These are phyloP conservation scores for Akanthomyces dipterigenus DNA, from an alignment of 2,329 filamentous ascomycete species.

Conservation along the genomic window DNA sequence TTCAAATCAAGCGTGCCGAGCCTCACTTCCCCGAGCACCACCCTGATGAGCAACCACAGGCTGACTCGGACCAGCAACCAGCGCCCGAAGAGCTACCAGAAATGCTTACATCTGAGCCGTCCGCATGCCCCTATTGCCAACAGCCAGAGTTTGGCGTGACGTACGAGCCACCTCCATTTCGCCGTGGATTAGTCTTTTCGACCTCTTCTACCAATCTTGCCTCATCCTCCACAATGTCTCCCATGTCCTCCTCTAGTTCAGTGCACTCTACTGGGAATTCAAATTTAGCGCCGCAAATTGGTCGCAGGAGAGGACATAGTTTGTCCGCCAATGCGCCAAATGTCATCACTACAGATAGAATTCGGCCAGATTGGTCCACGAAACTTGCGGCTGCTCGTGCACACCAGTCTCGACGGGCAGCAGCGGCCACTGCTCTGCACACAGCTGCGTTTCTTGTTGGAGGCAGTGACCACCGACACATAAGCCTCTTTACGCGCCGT, in stretches of 20 bases:
- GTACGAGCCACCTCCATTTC: constrained; percentile 83
- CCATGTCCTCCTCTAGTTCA: constrained; percentile 83
- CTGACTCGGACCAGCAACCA: constrained; percentile 27
- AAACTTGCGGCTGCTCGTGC: constrained; percentile 81
- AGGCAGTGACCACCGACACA: constrained; percentile 47
- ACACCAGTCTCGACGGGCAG: constrained; percentile 78
- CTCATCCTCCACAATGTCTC: constrained; percentile 42
- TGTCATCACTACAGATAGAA: constrained; percentile 86
- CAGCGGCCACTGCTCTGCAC: constrained; percentile 88
- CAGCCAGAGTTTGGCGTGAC: constrained; percentile 95
- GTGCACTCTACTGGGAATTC: constrained; percentile 54
- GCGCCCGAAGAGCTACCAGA: constrained; percentile 47
- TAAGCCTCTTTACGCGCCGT: constrained; percentile 52
- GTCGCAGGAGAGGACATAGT: constrained; percentile 45
- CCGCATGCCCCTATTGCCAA: constrained; percentile 90
- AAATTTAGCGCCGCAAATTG: constrained; percentile 28
- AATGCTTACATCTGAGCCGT: constrained; percentile 81
- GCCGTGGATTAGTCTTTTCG: constrained; percentile 70
- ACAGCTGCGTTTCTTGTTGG: constrained; percentile 90
- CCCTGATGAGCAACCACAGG: constrained; percentile 35
- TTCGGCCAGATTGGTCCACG: constrained; percentile 89
- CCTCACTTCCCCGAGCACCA: constrained; percentile 81
- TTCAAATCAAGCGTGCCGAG: constrained; percentile 93
- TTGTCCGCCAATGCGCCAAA: constrained; percentile 76
- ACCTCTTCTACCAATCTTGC: constrained; percentile 30